Conservation (phyloP, 2,329 filamentous ascomycete genomes). For the Geosmithia morbida region DNA sequence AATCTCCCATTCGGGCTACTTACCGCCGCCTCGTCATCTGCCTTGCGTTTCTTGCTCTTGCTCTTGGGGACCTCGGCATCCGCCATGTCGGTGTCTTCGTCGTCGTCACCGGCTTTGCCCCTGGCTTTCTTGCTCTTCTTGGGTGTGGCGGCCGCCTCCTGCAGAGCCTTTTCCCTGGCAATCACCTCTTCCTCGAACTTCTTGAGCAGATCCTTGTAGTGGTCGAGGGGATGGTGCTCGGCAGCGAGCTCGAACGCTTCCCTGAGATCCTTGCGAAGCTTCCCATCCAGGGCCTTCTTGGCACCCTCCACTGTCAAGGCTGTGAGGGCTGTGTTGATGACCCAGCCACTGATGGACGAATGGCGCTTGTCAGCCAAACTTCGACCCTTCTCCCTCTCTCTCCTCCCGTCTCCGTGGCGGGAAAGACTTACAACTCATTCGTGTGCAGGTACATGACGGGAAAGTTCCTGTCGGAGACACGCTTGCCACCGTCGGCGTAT, state of each 20-base stretch:
- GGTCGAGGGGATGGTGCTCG: conserved; percentile 60
- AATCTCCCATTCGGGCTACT: conserved; percentile 4
- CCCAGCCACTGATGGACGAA: conserved; percentile 58
- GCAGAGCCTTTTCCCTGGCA: conserved; percentile 33
- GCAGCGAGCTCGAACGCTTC: conserved; percentile 69
- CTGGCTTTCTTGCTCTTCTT: conserved; percentile 30
- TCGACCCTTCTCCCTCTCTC: neutral
- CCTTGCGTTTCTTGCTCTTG: conserved; percentile 65
- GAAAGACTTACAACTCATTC: conserved; percentile 80
- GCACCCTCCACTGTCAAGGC: conserved; percentile 64
- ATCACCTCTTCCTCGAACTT: conserved; percentile 53
- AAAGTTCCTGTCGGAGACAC: conserved; percentile 71
- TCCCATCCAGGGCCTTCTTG: conserved; percentile 52
- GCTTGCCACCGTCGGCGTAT: conserved; percentile 78
- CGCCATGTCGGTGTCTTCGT: conserved; percentile 46
- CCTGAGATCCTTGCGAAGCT: conserved; percentile 67
- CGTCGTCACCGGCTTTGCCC: conserved; percentile 37
- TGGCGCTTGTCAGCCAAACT: neutral
- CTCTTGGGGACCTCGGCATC: conserved; percentile 54
- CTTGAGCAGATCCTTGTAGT: conserved; percentile 71
- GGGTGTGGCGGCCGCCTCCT: conserved; percentile 22
- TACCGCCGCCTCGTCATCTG: conserved; percentile 55
- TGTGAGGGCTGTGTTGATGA: conserved; percentile 68
- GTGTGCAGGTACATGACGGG: conserved; percentile 91
- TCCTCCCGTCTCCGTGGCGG: neutral